Conservation (phyloP, 2,329 filamentous ascomycete genomes). For the Corynespora cassiicola region DNA sequence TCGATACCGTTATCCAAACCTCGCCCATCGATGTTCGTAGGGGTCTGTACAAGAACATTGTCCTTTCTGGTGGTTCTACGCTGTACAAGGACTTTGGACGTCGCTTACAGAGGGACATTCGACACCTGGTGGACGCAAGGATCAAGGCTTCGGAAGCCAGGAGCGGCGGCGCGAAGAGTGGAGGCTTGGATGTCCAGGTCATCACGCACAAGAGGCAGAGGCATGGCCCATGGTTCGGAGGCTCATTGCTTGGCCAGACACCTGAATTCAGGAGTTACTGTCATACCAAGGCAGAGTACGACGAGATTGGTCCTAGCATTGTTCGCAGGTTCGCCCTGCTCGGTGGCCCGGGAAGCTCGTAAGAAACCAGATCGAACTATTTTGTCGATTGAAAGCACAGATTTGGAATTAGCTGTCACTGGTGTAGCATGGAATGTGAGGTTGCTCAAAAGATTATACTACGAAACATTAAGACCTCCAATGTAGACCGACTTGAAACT, state of each 20-base stretch:
- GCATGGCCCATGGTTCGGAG: slow-evolving; percentile 98
- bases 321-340: slow-evolving; percentile 92
- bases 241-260: slow-evolving; percentile 93
- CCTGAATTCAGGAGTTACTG: slow-evolving; percentile 99
- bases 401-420: too few relatives aligned
- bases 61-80: slow-evolving; percentile 94
- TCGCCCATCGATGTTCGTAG: slow-evolving; percentile 97
- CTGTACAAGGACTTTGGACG: slow-evolving; percentile 98
- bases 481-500: too few relatives aligned
- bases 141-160: slow-evolving; percentile 91
- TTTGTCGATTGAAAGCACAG: too few relatives aligned
- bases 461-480: too few relatives aligned
- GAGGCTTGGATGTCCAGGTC: slow-evolving; percentile 94
- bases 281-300: slow-evolving; percentile 77
- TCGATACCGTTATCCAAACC: slow-evolving; percentile 96
- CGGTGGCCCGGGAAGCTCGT: slow-evolving; percentile 87
- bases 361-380: too few relatives aligned
- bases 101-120: slow-evolving; percentile 94
- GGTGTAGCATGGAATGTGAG: too few relatives aligned
- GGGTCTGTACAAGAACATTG: slow-evolving; percentile 99
- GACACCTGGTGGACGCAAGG: slow-evolving; percentile 90
- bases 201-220: slow-evolving; percentile 97
- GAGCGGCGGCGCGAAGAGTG: slow-evolving; percentile 90
- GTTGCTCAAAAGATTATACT: too few relatives aligned
- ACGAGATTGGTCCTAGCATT: slow-evolving; percentile 95